Base-by-base conservation (phyloP, 129 eudicot species). In the Arctium lappa region DNA sequence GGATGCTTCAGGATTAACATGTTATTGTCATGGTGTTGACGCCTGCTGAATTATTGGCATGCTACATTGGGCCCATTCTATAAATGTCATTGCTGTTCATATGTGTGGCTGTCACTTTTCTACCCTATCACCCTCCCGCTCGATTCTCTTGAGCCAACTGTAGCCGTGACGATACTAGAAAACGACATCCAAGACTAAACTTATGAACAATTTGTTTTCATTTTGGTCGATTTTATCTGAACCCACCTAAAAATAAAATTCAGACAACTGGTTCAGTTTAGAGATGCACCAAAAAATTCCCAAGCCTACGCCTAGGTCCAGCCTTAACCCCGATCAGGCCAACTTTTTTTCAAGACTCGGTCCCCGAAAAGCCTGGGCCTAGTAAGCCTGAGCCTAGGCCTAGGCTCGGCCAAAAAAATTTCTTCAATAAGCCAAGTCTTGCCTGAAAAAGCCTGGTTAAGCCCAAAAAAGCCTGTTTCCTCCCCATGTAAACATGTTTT, bases 21-120 rank as follows among this genome's bases (percentile, higher is more conserved):
- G 53, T 78, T 73, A 22, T 56, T 50, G 22, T 81, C 84, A 72
- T 73, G 80, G 76, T 84, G 87, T 15, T 73, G 84, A 81, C 84
- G 40, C 79, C 56, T 73, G 79, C 85, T 74, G 10, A 29, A 81
- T 81, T 56, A 81, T 81, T 81, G 85, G 79, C 79, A 74, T 3
- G 46, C 79, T 6, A 74, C 66, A 40, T 53, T 65, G 76, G 84
- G 3, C 83, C 87, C 80, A 79, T 65, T 73, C 13, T 79, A 73
- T 84, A 73, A 84, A 74, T 84, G 80, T 39, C 53, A 84, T 32
- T 74, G 56, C 15, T 78, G 34, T 29, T 78, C 66, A 77, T 72
- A 63, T 42, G 72, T 68, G 75, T 42, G 83, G 72, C 13, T 79
- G 73, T 70, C 78, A 50, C 78, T 69, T 77, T 81, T 16, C 40